Conservation (phyloP, 2,329 filamentous ascomycete genomes). For the Gaeumannomyces sp. region DNA sequence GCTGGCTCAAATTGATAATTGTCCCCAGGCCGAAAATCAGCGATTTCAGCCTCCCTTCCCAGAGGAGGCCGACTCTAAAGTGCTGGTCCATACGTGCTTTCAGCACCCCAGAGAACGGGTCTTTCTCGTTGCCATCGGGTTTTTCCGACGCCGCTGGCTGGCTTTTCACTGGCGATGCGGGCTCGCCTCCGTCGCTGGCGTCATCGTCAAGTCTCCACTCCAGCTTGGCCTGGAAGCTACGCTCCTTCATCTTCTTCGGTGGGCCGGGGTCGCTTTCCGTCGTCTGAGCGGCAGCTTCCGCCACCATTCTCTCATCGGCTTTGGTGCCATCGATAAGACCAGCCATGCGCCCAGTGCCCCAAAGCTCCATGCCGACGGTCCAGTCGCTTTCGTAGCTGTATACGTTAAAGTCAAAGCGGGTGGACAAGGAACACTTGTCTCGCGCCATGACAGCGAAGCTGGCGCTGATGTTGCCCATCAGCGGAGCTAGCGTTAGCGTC, state of each 20-base stretch:
- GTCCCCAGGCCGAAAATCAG: slow-evolving; percentile 87
- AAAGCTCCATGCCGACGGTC: slow-evolving; percentile 86
- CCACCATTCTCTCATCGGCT: slow-evolving; percentile 9
- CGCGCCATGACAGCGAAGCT: slow-evolving; percentile 90
- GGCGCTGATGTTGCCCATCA: slow-evolving; percentile 89
- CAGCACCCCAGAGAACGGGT: slow-evolving; percentile 76
- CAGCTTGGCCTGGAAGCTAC: slow-evolving; percentile 43
- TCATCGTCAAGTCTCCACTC: slow-evolving; percentile 40
- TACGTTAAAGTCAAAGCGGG: slow-evolving; percentile 92
- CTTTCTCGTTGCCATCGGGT: slow-evolving; percentile 34
- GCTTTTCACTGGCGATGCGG: slow-evolving; percentile 23
- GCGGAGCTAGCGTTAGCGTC: slow-evolving; percentile 84
- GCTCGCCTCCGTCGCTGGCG: neutral
- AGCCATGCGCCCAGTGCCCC: slow-evolving; percentile 57
- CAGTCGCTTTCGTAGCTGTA: slow-evolving; percentile 97
- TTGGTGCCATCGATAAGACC: slow-evolving; percentile 29
- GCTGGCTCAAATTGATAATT: slow-evolving; percentile 70
- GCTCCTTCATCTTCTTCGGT: slow-evolving; percentile 23
- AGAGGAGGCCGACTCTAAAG: slow-evolving; percentile 76
- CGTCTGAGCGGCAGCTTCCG: neutral
- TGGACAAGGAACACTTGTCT: slow-evolving; percentile 75
- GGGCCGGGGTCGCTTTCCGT: slow-evolving; percentile 6
- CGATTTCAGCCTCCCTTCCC: slow-evolving; percentile 91
- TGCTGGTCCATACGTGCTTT: slow-evolving; percentile 89
- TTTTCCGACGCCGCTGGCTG: slow-evolving; percentile 13